Evolutionary conservation across 768 basidiomycete genomes (phyloP), one percentile per base, ranked within the genome.

Genomic region (Russula emetica): DNA sequence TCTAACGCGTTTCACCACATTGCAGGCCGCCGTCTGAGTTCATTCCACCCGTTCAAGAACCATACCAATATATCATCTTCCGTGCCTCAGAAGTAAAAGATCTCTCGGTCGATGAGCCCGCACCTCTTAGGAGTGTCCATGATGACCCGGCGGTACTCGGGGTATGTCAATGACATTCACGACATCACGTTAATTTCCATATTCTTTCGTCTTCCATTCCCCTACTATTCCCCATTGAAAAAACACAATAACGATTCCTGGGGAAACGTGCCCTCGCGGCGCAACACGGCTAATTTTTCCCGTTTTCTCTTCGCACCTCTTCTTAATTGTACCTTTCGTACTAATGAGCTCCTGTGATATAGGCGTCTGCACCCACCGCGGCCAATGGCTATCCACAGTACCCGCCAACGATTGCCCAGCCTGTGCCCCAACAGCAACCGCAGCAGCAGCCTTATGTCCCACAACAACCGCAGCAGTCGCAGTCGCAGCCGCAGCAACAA

Each of bases 51-150:
- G 86, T 87, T 50, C 84, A 85, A 72, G 88, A 88, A 64, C 90
- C 90, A 0, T 94, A 93, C 73, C 83, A 88, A 67, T 93, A 91
- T 75, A 93, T 94, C 75, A 90, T 94, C 67, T 94, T 94, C 76
- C 89, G 90, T 58, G 91, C 91, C 8, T 89, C 89, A 3, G 90
- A 94, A 74, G 91, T 93, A 66, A 92, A 93, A 71, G 91, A 94
- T 71, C 80, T 93, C n/a, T 81, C 88, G 30, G 90, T 94, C 16
- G 91, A 94, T 69, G 87, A 91, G 63, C 80, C 82, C 1, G 76
- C 77, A 9, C 70, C 72, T 24, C 65, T 79, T 42, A 79, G 85
- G 55, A 90, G 82, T 69, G 85, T 92, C 18, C 87, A 88, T 63
- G 88, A 91, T 71, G 91, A 93, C 74, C 92, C 91, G 7, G 91